These are phyloP conservation scores for Cynara cardunculus DNA, from an alignment of 129 eudicot species.

Conservation along the genomic window DNA sequence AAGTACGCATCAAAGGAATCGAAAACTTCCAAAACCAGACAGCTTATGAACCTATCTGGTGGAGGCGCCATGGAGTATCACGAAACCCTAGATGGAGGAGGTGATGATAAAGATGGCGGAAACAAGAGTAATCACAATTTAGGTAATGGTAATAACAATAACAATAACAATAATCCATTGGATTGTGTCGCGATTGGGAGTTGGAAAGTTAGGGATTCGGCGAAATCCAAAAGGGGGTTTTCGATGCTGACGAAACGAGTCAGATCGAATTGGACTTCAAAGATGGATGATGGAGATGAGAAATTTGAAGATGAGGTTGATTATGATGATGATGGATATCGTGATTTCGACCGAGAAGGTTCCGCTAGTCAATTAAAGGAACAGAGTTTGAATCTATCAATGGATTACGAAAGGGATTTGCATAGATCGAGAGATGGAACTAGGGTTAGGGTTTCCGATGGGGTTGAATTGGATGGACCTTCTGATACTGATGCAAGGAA, in stretches of 20 bases:
- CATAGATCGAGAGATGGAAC: conserved; percentile 14
- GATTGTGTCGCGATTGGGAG: conserved; percentile 33
- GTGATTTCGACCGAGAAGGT: conserved; percentile 43
- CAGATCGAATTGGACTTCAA: conserved; percentile 42
- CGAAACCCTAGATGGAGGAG: conserved; percentile 20
- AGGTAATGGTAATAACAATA: conserved; percentile 5
- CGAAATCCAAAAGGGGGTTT: conserved; percentile 25
- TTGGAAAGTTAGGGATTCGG: conserved; percentile 34
- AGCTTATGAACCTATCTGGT: conserved; percentile 41
- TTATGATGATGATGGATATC: conserved; percentile 33
- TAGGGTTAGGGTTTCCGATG: conserved; percentile 45
- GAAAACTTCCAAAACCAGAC: conserved; percentile 49
- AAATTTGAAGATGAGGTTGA: conserved; percentile 27
- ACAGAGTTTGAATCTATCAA: conserved; percentile 46
- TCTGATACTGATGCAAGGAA: conserved; percentile 41
- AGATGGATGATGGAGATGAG: conserved; percentile 23
- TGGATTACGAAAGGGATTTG: conserved; percentile 28
- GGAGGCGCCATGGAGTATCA: conserved; percentile 17
- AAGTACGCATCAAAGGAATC: conserved; percentile 37
- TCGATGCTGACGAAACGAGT: conserved; percentile 20
- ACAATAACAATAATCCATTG: background rate
- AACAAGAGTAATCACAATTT: background rate
- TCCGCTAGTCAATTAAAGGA: conserved; percentile 50
- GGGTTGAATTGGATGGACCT: conserved; percentile 39
- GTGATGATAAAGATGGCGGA: conserved; percentile 16